These are phyloP conservation scores for Cicer yamashitae DNA, from an alignment of 306 rosid genomes.

Conservation along the genomic window DNA sequence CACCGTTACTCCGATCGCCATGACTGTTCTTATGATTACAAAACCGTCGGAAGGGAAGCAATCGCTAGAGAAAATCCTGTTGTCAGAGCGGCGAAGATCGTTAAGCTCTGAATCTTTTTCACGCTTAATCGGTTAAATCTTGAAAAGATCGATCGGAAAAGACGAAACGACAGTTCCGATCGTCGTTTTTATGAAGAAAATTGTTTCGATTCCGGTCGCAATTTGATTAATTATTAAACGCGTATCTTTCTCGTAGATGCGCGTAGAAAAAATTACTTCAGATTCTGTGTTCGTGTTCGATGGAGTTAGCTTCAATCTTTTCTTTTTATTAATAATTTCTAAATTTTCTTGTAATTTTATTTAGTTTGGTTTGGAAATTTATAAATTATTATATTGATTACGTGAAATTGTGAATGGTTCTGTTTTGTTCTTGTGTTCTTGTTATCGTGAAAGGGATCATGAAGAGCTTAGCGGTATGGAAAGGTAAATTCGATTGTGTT, in stretches of 20 bases:
- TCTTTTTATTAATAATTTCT: constrained; percentile 16
- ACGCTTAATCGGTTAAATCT: neutral
- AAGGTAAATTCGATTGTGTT: constrained; percentile 1
- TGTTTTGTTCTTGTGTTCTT: neutral
- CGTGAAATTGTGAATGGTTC: constrained; percentile 3
- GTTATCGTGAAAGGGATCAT: neutral
- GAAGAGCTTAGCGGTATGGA: neutral
- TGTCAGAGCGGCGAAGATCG: constrained; percentile 82
- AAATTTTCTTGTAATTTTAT: constrained; percentile 35
- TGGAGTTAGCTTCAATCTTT: constrained; percentile 42
- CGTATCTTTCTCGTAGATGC: constrained; percentile 45
- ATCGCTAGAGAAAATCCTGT: constrained; percentile 96
- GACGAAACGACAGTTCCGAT: neutral
- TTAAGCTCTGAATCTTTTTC: constrained; percentile 62
- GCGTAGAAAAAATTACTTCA: constrained; percentile 14
- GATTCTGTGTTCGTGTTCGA: constrained; percentile 21
- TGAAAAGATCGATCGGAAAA: neutral
- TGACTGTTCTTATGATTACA: constrained; percentile 90
- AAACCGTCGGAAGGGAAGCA: constrained; percentile 83
- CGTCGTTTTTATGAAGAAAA: constrained; percentile 21
- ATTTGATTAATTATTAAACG: constrained; percentile 23
- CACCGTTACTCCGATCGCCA: constrained; percentile 98
- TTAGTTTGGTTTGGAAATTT: constrained; percentile 53
- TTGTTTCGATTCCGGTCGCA: neutral
- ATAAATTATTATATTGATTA: constrained; percentile 50